phyloP scores from a whole-genome alignment of 441 rosid genomes.

The Arabidopsis hybrid region DNA sequence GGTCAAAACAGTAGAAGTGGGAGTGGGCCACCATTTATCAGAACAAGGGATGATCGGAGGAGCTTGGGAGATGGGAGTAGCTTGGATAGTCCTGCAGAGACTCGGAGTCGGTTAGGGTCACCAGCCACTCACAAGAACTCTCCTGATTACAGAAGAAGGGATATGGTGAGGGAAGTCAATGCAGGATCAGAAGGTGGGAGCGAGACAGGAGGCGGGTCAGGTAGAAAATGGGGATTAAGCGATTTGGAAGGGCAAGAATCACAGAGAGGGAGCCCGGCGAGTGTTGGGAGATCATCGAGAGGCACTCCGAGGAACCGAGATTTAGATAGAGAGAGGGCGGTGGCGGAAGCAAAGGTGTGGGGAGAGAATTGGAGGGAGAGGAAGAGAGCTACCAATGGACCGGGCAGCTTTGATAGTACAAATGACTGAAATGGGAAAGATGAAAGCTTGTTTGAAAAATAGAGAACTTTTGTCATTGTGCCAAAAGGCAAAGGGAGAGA shows the following conservation, averaged over 20 bases:
- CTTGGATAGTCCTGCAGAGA: conserved; percentile 75
- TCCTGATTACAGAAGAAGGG: conserved; percentile 84
- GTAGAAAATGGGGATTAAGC: conserved; percentile 78
- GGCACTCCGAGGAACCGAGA: conserved; percentile 82
- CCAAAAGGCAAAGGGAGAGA: conserved; percentile 21
- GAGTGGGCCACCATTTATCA: conserved; percentile 69
- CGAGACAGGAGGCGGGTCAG: conserved; percentile 81
- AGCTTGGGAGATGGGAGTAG: conserved; percentile 66
- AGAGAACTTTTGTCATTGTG: conserved; percentile 36
- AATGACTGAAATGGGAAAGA: conserved; percentile 56
- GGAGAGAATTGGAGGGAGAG: conserved; percentile 98
- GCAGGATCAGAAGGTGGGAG: conserved; percentile 64
- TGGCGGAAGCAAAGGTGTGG: conserved; percentile 98
- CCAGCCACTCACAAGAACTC: conserved; percentile 82
- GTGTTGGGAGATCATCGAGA: conserved; percentile 63
- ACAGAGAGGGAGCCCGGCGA: conserved; percentile 78
- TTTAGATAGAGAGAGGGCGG: conserved; percentile 95
- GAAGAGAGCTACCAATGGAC: conserved; percentile 66
- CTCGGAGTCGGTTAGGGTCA: conserved; percentile 63
- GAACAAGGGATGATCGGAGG: conserved; percentile 73
- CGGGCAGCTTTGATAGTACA: conserved; percentile 72
- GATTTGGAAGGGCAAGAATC: conserved; percentile 71
- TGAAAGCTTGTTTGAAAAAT: conserved; percentile 53
- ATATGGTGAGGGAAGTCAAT: conserved; percentile 62
- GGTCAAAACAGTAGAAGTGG: conserved; percentile 70